Evolutionary conservation across 257 asterid species (phyloP), one percentile per base, ranked within the genome.

Genomic region (Phtheirospermum japonicum): DNA sequence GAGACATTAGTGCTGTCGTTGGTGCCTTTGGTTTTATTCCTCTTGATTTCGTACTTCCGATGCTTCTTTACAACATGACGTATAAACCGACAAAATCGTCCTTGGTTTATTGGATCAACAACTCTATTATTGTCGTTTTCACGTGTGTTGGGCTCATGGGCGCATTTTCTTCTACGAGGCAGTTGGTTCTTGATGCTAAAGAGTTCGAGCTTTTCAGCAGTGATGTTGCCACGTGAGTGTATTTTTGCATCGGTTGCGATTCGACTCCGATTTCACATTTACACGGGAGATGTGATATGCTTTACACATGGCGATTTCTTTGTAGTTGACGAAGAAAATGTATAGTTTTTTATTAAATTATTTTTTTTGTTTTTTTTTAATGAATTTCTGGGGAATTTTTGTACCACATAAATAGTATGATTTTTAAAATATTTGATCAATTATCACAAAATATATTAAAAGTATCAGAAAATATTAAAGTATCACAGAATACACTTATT

Each of bases 1-100:
- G 99, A 1, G 99, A 93, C 77, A 83, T 93, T 36, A 93, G 66
- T 58, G 91, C 80, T 1, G 88, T 93, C 0, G 94, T 85, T 0
- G 99, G 99, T n/a, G 99, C 99, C 16, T 60, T 89, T 30, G 97
- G 99, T 28, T 93, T 93, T 71, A 93, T 93, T 64, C 99, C 99
- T 46, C 86, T 93, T 11, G 99, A 93, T 69, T 93, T 92, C 45
- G 45, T 89, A 36, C 91, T 92, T 6, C 99, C 99, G 9, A 92
- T 92, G 97, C 90, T 92, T 68, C 89, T 92, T 4, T 92, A 92
- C 78, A 92, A 92, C 86, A 82, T 83, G 81, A 83, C 89, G 0
- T 69, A 74, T 58, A 83, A 81, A 72, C 96, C 97, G 1, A 40
- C 60, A 4, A 85, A 65, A 73, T 64, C 83, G 57, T 92, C 97